Evolutionary conservation across 768 basidiomycete species (phyloP), one percentile per base, ranked within the genome.

Genomic region (Kwoniella shandongensis): DNA sequence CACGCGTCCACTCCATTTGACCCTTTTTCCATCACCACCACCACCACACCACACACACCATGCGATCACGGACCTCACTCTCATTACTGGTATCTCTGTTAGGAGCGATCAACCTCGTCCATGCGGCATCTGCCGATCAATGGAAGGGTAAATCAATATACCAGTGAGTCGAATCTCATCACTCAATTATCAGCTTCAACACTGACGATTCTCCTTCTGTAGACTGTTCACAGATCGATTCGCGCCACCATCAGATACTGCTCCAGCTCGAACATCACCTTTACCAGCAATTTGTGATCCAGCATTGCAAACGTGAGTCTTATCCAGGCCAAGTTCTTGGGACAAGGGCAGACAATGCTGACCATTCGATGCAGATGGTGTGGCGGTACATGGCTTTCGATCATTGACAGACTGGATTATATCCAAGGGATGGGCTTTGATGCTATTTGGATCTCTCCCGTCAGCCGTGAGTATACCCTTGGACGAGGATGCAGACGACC

Each of bases 391-490:
- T 91, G 88, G 88, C 49, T 63, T 44, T 83, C 83, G 10, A 84
- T 91, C 66, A 83, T 81, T 55, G 81, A 86, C 59, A 88, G 88
- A 70, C 79, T 91, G 13, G 88, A 91, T 70, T 92, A 91, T 69
- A 85, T 92, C 45, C 86, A 91, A 65, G 76, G 84, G 61, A 87
- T 86, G 55, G 89, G 89, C 3, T 87, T 89, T 74, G 88, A 72
- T 40, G 68, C 74, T 3, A 60, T 76, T 32, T 76, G 74, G 74
- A 76, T 76, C 32, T 72, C 70, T 20, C 69, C 62, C 26, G 60
- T 69, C 29, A 56, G 42, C 11, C 49, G 59, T 65, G 30, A 29
- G 63, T 57, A 15, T 32, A 20, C n/a, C 39, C 41, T 13, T 25
- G 13, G 13, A 6, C 32, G 13, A 18, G 20, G 18, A 13, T 29